Evolutionary conservation across 192 early-diverging fungal species (phyloP).

Genomic region (Umbelopsis sp.): DNA sequence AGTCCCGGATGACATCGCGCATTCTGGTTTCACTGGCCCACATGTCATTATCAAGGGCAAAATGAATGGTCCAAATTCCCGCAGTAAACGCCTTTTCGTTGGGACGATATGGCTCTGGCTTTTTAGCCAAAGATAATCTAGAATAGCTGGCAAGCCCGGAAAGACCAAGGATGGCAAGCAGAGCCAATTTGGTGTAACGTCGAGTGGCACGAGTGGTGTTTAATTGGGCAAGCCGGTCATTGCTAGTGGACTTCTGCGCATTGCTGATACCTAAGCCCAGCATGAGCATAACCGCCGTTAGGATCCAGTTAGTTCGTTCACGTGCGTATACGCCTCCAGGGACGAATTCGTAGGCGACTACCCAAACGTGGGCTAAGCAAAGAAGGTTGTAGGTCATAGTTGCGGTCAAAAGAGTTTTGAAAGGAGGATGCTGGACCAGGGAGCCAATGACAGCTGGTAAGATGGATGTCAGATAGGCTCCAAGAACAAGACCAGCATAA

Average conservation of each 20-base stretch:
- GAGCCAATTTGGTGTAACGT: slow-evolving; percentile 40
- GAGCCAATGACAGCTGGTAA: slow-evolving; percentile 63
- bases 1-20: slow-evolving; percentile 72
- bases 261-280: slow-evolving; percentile 59
- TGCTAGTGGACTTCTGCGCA: slow-evolving; percentile 24
- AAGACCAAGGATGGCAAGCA: slow-evolving; percentile 43
- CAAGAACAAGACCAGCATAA: slow-evolving; percentile 64
- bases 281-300: slow-evolving; percentile 62
- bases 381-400: slow-evolving; percentile 73
- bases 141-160: slow-evolving; percentile 41
- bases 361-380: slow-evolving; percentile 77
- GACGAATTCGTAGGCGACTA: slow-evolving; percentile 84
- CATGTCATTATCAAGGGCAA: slow-evolving; percentile 86
- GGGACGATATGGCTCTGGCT: slow-evolving; percentile 62
- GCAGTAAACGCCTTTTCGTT: slow-evolving; percentile 72
- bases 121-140: slow-evolving; percentile 49
- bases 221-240: slow-evolving; percentile 19
- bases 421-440: slow-evolving; percentile 58
- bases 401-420: slow-evolving; percentile 62
- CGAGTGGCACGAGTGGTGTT: slow-evolving; percentile 39
- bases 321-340: slow-evolving; percentile 73
- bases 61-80: slow-evolving; percentile 87
- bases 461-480: slow-evolving; percentile 60
- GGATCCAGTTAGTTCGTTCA: slow-evolving; percentile 74
- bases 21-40: slow-evolving; percentile 77